These are phyloP conservation scores for Brachypodium distachyon DNA, from an alignment of 202 grass and related monocot genomes.

Conservation along the genomic window DNA sequence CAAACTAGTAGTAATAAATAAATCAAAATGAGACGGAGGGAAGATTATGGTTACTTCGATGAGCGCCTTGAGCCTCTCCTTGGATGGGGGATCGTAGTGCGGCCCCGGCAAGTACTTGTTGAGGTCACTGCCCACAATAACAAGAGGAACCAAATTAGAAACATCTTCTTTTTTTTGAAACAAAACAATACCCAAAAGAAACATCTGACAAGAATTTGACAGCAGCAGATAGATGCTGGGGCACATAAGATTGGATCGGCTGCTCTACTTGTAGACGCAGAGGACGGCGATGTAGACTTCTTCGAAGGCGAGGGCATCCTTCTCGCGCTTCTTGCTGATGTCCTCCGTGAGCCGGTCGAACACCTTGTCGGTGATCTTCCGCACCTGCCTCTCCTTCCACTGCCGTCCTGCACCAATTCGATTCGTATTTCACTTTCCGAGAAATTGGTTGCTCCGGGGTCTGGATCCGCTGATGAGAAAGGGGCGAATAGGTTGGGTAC, in stretches of 20 bases:
- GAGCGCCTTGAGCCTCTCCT: constrained; percentile 59
- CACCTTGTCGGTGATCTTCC: constrained; percentile 86
- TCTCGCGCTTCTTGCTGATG: constrained; percentile 15
- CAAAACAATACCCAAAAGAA: too few species aligned
- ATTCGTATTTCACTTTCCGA: neutral
- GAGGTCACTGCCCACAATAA: constrained; percentile 59
- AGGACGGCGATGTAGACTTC: constrained; percentile 96
- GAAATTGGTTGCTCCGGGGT: neutral
- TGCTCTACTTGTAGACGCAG: constrained; percentile 76
- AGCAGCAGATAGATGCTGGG: neutral
- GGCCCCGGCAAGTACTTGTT: constrained; percentile 93
- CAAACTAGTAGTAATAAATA: neutral
- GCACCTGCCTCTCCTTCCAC: constrained; percentile 85
- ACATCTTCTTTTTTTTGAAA: too few species aligned
- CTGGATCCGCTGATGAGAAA: neutral
- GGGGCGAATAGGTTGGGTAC: constrained; percentile 10
- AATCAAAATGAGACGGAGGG: neutral
- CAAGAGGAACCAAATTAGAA: neutral
- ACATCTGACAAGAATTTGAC: neutral
- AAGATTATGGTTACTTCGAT: constrained; percentile 38
- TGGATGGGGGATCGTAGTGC: constrained; percentile 84
- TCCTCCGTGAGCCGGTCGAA: constrained; percentile 68
- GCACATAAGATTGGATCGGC: neutral
- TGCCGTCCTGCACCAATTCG: constrained; percentile 42
- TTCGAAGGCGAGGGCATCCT: constrained; percentile 63